Percentiles rank a stretch among this genome's conserved stretches.
These are phyloP conservation scores for Thielaviopsis musarum DNA, from an alignment of 2,329 filamentous ascomycete species.

Conservation along the genomic window DNA sequence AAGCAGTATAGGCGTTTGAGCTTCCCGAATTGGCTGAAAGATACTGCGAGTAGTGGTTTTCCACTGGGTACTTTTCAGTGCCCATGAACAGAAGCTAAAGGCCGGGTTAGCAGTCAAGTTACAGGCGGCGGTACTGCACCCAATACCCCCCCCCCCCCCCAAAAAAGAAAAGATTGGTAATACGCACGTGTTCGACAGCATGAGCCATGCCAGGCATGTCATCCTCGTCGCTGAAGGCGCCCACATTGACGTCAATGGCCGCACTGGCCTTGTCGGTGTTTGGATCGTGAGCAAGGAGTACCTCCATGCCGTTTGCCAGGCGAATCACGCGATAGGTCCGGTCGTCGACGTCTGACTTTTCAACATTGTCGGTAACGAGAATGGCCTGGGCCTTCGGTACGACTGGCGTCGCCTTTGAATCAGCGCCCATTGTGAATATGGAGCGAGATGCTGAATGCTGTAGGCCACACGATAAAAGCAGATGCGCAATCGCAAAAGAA, in stretches of 20 bases:
- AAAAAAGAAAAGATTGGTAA: background rate
- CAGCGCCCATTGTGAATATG: background rate
- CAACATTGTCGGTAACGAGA: slow-evolving; percentile 49
- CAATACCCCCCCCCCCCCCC: no score
- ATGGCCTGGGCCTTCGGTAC: background rate
- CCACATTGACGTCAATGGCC: slow-evolving; percentile 87
- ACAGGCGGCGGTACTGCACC: background rate
- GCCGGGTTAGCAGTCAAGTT: background rate
- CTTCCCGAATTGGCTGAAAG: slow-evolving; percentile 76
- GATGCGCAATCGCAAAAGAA: background rate
- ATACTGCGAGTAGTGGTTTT: slow-evolving; percentile 93
- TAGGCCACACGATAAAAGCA: background rate
- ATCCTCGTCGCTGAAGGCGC: slow-evolving; percentile 80
- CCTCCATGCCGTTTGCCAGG: slow-evolving; percentile 76
- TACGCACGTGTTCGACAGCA: slow-evolving; percentile 69
- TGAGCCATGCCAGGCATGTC: slow-evolving; percentile 93
- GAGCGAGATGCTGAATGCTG: background rate
- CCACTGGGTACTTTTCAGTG: slow-evolving; percentile 89
- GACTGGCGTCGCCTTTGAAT: background rate
- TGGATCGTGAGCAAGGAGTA: slow-evolving; percentile 78
- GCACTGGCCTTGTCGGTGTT: slow-evolving; percentile 95
- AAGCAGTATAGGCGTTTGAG: slow-evolving; percentile 88
- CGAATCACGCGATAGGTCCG: slow-evolving; percentile 75
- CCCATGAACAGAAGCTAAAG: slow-evolving; percentile 80
- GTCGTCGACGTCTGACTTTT: slow-evolving; percentile 74